Evolutionary conservation across 768 basidiomycete species (phyloP).

Genomic region (Boletus huronensis): DNA sequence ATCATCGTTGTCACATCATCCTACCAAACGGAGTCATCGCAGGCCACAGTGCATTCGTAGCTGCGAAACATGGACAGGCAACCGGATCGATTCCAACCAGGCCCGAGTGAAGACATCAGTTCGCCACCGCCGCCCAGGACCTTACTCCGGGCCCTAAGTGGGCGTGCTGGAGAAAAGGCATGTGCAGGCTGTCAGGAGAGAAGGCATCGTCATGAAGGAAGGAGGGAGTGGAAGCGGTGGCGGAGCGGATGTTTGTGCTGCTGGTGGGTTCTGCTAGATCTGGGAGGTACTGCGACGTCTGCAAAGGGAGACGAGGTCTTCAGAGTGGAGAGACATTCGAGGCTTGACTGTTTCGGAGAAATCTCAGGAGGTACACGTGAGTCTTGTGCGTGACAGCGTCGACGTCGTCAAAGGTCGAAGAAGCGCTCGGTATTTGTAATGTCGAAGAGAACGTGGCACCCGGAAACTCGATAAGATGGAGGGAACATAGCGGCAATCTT

Average conservation of each 20-base stretch:
- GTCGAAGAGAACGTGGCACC: neutral
- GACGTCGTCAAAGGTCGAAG: neutral
- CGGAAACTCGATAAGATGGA: neutral
- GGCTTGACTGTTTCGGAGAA: neutral
- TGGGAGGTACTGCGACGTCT: neutral
- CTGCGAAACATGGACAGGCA: neutral
- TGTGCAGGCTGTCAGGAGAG: neutral
- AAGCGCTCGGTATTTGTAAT: neutral
- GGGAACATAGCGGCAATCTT: neutral
- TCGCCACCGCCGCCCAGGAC: conserved; percentile 6
- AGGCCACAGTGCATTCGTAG: neutral
- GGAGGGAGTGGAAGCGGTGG: neutral
- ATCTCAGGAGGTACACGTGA: neutral
- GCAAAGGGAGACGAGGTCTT: neutral
- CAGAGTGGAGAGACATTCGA: neutral
- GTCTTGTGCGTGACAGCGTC: neutral
- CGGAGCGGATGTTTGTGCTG: neutral
- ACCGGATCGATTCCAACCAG: neutral
- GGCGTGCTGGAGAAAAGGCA: conserved; percentile 16
- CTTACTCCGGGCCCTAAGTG: conserved; percentile 15
- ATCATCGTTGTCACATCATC: neutral
- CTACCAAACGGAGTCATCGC: conserved; percentile 1
- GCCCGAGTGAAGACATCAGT: neutral
- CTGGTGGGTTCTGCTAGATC: neutral
- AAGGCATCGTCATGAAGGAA: neutral